Conservation (phyloP, 768 basidiomycete genomes). For the Phylloporus sp. region DNA sequence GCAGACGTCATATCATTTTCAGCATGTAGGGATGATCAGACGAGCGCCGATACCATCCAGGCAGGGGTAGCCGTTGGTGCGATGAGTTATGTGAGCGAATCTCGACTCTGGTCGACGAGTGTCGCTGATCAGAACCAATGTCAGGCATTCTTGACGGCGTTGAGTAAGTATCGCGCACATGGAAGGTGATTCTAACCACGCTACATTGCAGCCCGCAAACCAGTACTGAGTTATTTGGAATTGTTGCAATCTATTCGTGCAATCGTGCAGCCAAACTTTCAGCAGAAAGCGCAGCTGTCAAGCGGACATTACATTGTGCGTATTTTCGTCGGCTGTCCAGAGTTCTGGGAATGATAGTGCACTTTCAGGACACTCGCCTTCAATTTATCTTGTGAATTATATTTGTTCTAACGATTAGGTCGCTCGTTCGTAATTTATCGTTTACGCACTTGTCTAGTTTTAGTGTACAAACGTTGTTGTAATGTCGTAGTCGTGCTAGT, state of each 20-base stretch:
- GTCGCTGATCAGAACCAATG: slow-evolving; percentile 1
- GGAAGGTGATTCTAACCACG: neutral
- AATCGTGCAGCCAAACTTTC: slow-evolving; percentile 55
- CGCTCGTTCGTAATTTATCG: neutral
- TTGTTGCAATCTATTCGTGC: slow-evolving; percentile 54
- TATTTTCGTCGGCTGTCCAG: neutral
- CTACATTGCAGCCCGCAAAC: slow-evolving; percentile 37
- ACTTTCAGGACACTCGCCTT: slow-evolving; percentile 23
- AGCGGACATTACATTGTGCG: slow-evolving; percentile 65
- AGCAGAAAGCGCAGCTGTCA: slow-evolving; percentile 69
- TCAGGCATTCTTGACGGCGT: slow-evolving; percentile 56
- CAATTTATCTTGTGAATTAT: slow-evolving; percentile 29
- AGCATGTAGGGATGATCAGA: slow-evolving; percentile 66
- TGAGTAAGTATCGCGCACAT: slow-evolving; percentile 32
- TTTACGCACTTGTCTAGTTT: no score
- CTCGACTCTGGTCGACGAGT: neutral
- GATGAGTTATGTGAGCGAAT: slow-evolving; percentile 66
- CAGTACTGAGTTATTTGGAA: slow-evolving; percentile 60
- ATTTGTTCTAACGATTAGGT: slow-evolving; percentile 3
- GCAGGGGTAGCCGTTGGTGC: slow-evolving; percentile 67
- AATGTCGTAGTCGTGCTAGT: slow-evolving; percentile 1
- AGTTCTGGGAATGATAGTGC: neutral
- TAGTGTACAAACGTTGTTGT: slow-evolving; percentile 1
- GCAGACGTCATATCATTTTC: slow-evolving; percentile 84
- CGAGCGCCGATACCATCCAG: slow-evolving; percentile 65